Evolutionary conservation across 140 eudicot species (phyloP).

Genomic region (Ambrosia hybrid): DNA sequence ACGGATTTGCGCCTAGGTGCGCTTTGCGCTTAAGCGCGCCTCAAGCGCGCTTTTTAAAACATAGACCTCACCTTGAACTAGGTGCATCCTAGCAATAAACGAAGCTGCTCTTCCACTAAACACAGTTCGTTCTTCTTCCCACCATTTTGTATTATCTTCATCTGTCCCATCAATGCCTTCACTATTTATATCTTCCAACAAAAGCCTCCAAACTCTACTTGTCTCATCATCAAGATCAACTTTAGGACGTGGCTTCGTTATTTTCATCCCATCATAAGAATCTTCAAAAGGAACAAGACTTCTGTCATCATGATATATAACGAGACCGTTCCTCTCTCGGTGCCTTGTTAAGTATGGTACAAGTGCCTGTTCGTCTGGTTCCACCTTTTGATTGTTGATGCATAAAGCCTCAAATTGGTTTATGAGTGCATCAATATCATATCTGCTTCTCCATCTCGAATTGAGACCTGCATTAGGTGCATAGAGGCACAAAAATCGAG

Average conservation of each 20-base stretch:
- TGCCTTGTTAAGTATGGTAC: conserved; percentile 33
- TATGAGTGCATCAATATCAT: conserved; percentile 47
- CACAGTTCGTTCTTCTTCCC: conserved; percentile 89
- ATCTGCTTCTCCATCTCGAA: conserved; percentile 39
- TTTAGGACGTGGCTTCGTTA: conserved; percentile 67
- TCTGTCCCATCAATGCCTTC: conserved; percentile 89
- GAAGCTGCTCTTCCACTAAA: conserved; percentile 81
- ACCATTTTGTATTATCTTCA: conserved; percentile 82
- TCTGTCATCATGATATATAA: conserved; percentile 52
- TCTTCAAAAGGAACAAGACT: conserved; percentile 59
- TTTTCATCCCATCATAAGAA: conserved; percentile 41
- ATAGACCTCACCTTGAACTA: conserved; percentile 81
- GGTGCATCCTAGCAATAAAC: conserved; percentile 96
- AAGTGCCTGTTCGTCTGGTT: conserved; percentile 39
- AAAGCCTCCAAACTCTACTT: conserved; percentile 84
- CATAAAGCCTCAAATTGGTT: conserved; percentile 48
- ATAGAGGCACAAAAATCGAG: too few species aligned
- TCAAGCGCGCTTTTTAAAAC: too few species aligned
- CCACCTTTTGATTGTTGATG: conserved; percentile 33
- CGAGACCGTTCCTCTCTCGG: conserved; percentile 62
- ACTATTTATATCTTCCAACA: conserved; percentile 85
- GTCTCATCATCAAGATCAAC: conserved; percentile 98
- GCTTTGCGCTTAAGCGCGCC: too few species aligned
- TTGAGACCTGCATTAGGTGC: neutral
- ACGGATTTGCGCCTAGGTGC: too few species aligned